phyloP scores from a whole-genome alignment of 306 rosid species.

The Dalbergia cultrata region DNA sequence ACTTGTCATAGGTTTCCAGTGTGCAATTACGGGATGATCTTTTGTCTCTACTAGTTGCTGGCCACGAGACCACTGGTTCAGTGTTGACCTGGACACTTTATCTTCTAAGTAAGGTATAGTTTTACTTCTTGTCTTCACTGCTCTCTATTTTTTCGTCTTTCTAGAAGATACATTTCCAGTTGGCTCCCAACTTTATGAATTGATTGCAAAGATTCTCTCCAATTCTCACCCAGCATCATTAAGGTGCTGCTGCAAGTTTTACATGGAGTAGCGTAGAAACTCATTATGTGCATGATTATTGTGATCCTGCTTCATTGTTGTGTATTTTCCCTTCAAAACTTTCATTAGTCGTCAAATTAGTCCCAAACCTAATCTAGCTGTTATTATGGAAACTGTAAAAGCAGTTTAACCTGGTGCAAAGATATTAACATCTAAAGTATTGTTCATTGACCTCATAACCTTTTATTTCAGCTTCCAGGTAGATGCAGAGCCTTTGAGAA shows the following conservation, averaged over 20 bases:
- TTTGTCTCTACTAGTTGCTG: constrained; percentile 93
- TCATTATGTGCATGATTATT: constrained; percentile 5
- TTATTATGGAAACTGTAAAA: constrained; percentile 30
- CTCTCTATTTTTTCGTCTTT: background rate
- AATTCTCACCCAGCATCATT: constrained; percentile 20
- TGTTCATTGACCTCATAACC: constrained; percentile 26
- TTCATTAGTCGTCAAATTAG: constrained; percentile 10
- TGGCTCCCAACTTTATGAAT: constrained; percentile 21
- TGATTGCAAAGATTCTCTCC: constrained; percentile 14
- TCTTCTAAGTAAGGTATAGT: constrained; percentile 94
- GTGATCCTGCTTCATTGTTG: constrained; percentile 31
- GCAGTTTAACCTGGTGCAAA: constrained; percentile 10
- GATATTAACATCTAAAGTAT: constrained; percentile 11
- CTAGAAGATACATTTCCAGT: background rate
- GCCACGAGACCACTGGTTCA: constrained; percentile 96
- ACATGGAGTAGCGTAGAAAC: background rate
- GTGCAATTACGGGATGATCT: constrained; percentile 92
- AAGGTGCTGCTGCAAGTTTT: constrained; percentile 33
- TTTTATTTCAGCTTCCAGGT: constrained; percentile 18
- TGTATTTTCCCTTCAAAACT: constrained; percentile 16
- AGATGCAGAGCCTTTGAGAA: constrained; percentile 31
- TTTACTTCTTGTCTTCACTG: constrained; percentile 5
- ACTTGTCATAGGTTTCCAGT: constrained; percentile 77
- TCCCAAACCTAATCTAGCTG: constrained; percentile 26
- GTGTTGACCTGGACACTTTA: constrained; percentile 95